phyloP scores from a whole-genome alignment of 2,329 filamentous ascomycete genomes.

The Colletotrichum horii region DNA sequence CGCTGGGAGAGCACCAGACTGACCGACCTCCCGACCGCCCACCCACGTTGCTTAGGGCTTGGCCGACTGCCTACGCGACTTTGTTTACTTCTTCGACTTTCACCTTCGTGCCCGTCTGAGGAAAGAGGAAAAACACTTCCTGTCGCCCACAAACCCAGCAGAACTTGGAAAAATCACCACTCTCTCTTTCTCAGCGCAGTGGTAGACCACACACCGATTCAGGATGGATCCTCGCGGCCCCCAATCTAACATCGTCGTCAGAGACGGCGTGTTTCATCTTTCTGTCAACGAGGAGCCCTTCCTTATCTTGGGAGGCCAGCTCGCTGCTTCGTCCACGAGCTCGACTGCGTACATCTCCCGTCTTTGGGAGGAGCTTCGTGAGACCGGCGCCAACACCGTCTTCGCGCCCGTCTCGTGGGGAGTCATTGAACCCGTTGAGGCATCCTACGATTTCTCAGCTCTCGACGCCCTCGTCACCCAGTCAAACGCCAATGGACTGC shows the following conservation, averaged over 20 bases:
- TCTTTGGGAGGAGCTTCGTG: conserved; percentile 28
- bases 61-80: background rate
- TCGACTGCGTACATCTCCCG: conserved; percentile 25
- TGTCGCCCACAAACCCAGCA: background rate
- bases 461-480: conserved; percentile 29
- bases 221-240: no score
- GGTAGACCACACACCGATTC: no score
- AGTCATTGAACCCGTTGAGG: conserved; percentile 32
- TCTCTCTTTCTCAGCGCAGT: no score
- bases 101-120: background rate
- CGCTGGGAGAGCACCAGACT: background rate
- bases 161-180: background rate
- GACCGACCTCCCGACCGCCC: background rate
- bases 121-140: background rate
- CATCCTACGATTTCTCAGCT: conserved; percentile 29
- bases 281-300: conserved; percentile 32
- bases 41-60: background rate
- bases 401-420: conserved; percentile 35
- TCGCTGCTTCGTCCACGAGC: conserved; percentile 31
- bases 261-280: conserved; percentile 28
- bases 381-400: conserved; percentile 32
- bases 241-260: background rate
- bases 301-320: conserved; percentile 33
- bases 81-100: background rate
- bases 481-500: conserved; percentile 21